Conservation (phyloP, 306 rosid species). For the Abrus pulchellus region DNA sequence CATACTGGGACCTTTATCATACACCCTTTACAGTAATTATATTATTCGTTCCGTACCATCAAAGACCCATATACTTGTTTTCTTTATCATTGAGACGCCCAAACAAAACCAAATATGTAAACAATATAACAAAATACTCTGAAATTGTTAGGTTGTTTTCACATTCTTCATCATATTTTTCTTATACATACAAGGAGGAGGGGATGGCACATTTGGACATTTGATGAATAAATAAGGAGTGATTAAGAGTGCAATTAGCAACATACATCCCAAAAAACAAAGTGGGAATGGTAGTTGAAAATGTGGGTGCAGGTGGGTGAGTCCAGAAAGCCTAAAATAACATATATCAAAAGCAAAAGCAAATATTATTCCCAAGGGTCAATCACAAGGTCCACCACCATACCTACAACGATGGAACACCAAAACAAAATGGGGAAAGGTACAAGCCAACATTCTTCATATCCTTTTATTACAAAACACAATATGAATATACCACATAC, state of each 20-base stretch:
- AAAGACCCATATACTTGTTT: background rate
- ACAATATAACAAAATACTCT: background rate
- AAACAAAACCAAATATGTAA: background rate
- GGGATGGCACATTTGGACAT: background rate
- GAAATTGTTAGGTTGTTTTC: background rate
- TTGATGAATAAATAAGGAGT: background rate
- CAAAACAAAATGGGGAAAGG: slow-evolving; percentile 18
- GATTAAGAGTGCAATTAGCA: background rate
- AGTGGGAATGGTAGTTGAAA: slow-evolving; percentile 26
- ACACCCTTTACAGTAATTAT: background rate
- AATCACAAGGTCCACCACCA: slow-evolving; percentile 29
- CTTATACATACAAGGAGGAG: background rate
- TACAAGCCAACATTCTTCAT: slow-evolving; percentile 25
- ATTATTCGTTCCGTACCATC: background rate
- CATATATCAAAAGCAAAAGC: slow-evolving; percentile 5
- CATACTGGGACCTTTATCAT: background rate
- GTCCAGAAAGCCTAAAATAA: background rate
- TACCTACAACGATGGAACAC: slow-evolving; percentile 44
- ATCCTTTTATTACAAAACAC: slow-evolving; percentile 21
- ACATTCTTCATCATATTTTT: background rate
- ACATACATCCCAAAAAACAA: background rate
- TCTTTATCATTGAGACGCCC: background rate
- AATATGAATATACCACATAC: background rate
- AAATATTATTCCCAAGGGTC: slow-evolving; percentile 18
- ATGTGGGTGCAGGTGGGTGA: background rate